Conservation (phyloP, 75 land plant genomes). For the Adiantum capillusveneris region DNA sequence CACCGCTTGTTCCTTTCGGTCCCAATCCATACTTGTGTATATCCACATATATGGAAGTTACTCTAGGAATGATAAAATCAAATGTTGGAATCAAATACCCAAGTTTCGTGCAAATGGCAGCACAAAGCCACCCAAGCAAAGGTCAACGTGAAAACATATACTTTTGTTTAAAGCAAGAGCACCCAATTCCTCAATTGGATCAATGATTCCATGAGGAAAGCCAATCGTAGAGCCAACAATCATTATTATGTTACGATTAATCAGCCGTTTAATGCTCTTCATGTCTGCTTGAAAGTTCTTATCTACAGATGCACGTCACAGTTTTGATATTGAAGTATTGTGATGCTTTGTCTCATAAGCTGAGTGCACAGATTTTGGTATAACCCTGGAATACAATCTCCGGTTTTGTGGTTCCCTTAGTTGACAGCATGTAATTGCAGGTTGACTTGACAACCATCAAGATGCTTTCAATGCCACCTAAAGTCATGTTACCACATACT, state of each 20-base stretch:
- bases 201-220: conserved; percentile 92
- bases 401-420: conserved; percentile 74
- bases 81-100: conserved; percentile 91
- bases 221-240: conserved; percentile 98
- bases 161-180: conserved; percentile 52
- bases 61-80: conserved; percentile 90
- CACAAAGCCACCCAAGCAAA: conserved; percentile 97
- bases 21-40: conserved; percentile 96
- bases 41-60: conserved; percentile 91
- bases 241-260: conserved; percentile 89
- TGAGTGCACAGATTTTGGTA: conserved; percentile 93
- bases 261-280: conserved; percentile 42
- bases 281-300: conserved; percentile 74
- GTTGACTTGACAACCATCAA: conserved; percentile 86
- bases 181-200: conserved; percentile 96
- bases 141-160: conserved; percentile 90
- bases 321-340: conserved; percentile 88
- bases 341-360: conserved; percentile 99
- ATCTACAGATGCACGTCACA: conserved; percentile 76
- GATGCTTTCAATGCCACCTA: conserved; percentile 97
- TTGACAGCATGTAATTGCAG: conserved; percentile 86
- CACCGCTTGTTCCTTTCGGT: conserved; percentile 95
- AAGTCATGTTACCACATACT: conserved; percentile 97
- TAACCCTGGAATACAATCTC: conserved; percentile 93
- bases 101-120: conserved; percentile 92